Conservation (phyloP, 2,329 filamentous ascomycete genomes). For the Curvularia spicifera region DNA sequence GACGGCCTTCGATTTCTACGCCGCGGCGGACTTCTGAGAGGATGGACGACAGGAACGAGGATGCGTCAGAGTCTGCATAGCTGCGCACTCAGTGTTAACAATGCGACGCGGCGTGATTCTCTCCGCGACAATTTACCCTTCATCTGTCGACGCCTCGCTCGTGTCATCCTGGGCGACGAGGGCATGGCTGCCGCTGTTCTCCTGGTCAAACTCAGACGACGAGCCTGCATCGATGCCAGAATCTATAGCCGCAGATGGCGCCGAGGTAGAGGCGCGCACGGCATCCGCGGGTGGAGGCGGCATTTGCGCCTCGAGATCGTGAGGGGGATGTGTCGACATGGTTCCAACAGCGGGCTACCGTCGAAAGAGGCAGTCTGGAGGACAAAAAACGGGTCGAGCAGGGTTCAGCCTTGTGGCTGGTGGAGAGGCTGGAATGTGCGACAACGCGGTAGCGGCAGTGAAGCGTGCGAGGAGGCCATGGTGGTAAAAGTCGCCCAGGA, state of each 20-base stretch:
- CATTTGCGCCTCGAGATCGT: constrained; percentile 2
- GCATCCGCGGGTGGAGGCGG: background rate
- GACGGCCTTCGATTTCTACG: constrained; percentile 28
- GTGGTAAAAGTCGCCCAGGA: background rate
- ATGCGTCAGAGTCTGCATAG: constrained; percentile 30
- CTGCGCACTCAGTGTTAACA: constrained; percentile 14
- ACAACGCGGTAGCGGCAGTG: background rate
- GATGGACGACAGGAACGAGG: constrained; percentile 33
- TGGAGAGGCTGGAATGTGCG: constrained; percentile 2
- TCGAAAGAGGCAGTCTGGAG: background rate
- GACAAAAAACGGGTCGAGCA: background rate
- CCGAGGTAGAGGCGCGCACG: background rate
- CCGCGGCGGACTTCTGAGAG: constrained; percentile 30
- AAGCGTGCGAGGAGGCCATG: background rate
- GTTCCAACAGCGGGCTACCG: background rate
- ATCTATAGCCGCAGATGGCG: constrained; percentile 9
- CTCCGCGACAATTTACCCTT: constrained; percentile 23
- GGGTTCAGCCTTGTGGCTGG: constrained; percentile 1
- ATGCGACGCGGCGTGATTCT: background rate
- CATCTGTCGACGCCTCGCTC: constrained; percentile 28
- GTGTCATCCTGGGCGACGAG: constrained; percentile 26
- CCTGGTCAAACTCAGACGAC: constrained; percentile 27
- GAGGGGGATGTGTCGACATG: background rate
- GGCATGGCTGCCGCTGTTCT: constrained; percentile 26
- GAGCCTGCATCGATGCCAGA: constrained; percentile 27